These are phyloP conservation scores for Entonaema liquescens DNA, from an alignment of 495 filamentous ascomycete genomes.

Conservation along the genomic window DNA sequence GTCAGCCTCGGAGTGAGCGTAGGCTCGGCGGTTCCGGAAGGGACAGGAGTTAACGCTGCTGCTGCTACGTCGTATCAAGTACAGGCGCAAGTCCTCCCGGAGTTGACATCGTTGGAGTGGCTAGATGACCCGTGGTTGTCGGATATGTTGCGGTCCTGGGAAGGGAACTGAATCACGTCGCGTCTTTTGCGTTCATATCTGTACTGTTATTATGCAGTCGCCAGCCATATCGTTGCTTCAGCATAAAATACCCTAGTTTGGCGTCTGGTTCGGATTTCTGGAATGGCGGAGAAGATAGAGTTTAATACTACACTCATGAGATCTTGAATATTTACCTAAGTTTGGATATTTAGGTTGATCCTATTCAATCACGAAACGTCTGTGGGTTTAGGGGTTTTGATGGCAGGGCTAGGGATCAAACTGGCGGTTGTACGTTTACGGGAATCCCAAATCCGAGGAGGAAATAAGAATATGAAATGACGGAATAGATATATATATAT, in stretches of 20 bases:
- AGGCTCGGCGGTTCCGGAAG: not conserved
- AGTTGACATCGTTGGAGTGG: constrained; percentile 35
- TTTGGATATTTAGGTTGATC: not conserved
- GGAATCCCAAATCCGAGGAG: not conserved
- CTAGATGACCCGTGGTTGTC: constrained; percentile 35
- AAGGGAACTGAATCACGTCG: not conserved
- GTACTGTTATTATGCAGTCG: not conserved
- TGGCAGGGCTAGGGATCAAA: not conserved
- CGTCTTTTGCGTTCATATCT: not conserved
- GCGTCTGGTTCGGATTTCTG: constrained; percentile 8
- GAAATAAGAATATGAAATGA: too few relatives aligned
- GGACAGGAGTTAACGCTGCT: not conserved
- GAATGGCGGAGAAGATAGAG: not conserved
- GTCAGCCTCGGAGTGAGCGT: not conserved
- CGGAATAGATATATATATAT: too few relatives aligned
- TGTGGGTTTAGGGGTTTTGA: not conserved
- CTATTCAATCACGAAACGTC: not conserved
- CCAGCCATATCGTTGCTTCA: not conserved
- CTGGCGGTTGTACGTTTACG: not conserved
- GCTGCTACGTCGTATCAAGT: constrained; percentile 1
- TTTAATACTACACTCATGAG: not conserved
- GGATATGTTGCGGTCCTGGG: constrained; percentile 37
- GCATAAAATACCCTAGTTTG: constrained; percentile 25
- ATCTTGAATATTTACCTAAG: not conserved
- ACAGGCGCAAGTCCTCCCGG: constrained; percentile 3